Evolutionary conservation across 345 rosid genomes (phyloP), one percentile per base, ranked within the genome.

Genomic region (Brassica carinata): DNA sequence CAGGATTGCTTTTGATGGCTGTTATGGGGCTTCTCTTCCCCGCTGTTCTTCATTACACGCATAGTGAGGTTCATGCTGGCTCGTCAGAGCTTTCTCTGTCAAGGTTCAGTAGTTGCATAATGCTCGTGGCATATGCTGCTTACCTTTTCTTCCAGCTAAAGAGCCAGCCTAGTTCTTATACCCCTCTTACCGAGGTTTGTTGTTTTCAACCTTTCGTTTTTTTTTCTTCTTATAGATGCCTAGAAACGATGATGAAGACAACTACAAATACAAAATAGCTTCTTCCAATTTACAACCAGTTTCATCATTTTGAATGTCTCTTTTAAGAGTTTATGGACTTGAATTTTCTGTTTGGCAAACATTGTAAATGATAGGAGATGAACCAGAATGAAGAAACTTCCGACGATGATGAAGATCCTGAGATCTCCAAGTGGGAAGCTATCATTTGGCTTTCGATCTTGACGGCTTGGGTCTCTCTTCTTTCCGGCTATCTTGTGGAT

Each of bases 11-110:
- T 80, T 79, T 95, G 83, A 95, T 95, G 99, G 93, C 99, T 29
- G 99, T 95, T 65, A 95, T 95, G 99, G 97, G 99, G 67, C 80
- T 93, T 30, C 94, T 93, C 30, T 95, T 95, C 83, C 99, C 99
- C 5, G 91, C 99, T 53, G 97, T 93, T 71, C 92, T 95, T 67
- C 93, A 93, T 79, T 93, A 80, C 67, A 95, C 99, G 0, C 97
- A 90, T 77, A 90, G 96, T 3, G 98, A 95, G 80, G 93, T 93
- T 79, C 97, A 89, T 76, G 85, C 83, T 77, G 98, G 97, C 64
- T 88, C 88, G 64, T 93, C 99, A 14, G 98, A 95, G 83, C 84
- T 95, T 80, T 86, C 93, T 76, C 98, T 95, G 65, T 95, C 99
- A 38, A 95, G 99, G 82, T 95, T 95, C 84, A 95, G 92, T 81